These are phyloP conservation scores for Calonectria multiphialidica DNA, from an alignment of 2,329 filamentous ascomycete genomes.

Conservation along the genomic window DNA sequence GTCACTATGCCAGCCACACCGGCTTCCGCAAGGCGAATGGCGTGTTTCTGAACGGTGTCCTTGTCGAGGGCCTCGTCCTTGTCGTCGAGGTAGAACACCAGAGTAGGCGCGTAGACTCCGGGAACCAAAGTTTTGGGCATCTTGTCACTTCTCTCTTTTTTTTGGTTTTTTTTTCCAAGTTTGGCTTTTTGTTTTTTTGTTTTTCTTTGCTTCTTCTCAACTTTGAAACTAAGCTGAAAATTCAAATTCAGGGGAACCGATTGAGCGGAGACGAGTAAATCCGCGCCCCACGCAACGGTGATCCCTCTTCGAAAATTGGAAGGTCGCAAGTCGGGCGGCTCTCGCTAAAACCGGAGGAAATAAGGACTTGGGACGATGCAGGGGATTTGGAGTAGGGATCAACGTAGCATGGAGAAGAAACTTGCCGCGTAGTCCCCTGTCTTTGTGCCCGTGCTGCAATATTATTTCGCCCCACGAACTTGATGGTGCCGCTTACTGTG, in stretches of 20 bases:
- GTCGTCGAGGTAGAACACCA: conserved; percentile 73
- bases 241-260: not conserved
- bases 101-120: conserved; percentile 76
- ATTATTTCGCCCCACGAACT: not conserved
- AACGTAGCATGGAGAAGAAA: not conserved
- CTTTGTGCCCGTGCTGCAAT: not conserved
- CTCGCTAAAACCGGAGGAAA: not conserved
- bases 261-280: not conserved
- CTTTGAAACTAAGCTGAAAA: not conserved
- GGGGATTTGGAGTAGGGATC: not conserved
- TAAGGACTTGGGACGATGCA: not conserved
- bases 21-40: conserved; percentile 79
- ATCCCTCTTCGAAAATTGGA: not conserved
- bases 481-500: no score
- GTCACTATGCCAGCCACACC: conserved; percentile 86
- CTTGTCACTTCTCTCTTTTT: not conserved
- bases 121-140: conserved; percentile 62
- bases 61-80: conserved; percentile 73
- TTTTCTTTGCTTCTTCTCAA: not conserved
- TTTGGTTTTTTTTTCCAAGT: not conserved
- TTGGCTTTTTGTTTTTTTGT: not conserved
- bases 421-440: not conserved
- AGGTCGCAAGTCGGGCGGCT: not conserved
- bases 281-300: not conserved
- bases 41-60: conserved; percentile 80